Percentiles rank a stretch among this genome's conserved stretches.
Evolutionary conservation across 305 asterid species (phyloP).

Genomic region (Solanum hybrid): DNA sequence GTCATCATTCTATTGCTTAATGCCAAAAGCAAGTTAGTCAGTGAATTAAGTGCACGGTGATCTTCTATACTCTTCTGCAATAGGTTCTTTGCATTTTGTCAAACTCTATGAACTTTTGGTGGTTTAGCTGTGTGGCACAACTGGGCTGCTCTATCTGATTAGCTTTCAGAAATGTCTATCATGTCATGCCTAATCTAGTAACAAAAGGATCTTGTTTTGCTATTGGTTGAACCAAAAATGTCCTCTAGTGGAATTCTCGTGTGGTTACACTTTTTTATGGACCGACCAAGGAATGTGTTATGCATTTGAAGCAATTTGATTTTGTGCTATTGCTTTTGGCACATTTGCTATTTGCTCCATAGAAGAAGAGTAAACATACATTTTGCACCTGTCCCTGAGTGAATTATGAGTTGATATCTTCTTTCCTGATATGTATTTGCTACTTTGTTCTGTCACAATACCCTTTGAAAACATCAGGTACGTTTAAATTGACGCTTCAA

Average conservation of each 20-base stretch:
- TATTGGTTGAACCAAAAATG: background rate
- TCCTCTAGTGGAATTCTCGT: background rate
- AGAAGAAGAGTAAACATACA: background rate
- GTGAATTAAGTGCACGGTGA: background rate
- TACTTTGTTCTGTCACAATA: background rate
- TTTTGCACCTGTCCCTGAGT: background rate
- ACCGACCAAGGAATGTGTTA: background rate
- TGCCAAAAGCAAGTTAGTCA: background rate
- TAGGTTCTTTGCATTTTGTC: background rate
- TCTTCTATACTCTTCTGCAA: background rate
- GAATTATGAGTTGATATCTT: background rate
- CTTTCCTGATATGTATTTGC: background rate
- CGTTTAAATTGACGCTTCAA: constrained; percentile 53
- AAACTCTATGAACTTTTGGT: background rate
- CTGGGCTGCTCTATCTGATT: background rate
- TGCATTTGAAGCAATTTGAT: background rate
- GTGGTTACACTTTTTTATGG: background rate
- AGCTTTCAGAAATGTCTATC: background rate
- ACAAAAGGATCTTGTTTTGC: background rate
- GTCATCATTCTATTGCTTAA: background rate
- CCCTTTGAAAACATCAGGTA: constrained; percentile 36
- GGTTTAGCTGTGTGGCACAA: background rate
- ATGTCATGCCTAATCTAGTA: background rate
- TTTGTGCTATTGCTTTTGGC: background rate
- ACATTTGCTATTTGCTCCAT: background rate